Base-by-base conservation (phyloP, 495 filamentous ascomycete genomes). In the Xylaria longipes region DNA sequence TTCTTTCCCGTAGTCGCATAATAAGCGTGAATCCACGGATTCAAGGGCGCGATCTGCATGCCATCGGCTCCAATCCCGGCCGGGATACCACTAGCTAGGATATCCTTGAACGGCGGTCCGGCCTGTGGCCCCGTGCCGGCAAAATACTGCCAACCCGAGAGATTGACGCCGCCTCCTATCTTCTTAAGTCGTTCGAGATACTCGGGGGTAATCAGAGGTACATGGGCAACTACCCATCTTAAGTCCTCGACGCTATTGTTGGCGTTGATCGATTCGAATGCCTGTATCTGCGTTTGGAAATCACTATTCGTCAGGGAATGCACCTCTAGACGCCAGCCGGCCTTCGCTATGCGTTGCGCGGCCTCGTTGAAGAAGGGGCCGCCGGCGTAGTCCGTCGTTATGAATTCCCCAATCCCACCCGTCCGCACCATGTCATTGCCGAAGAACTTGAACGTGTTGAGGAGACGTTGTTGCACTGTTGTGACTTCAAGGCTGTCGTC, bases 1-100 rank as follows among this genome's bases (percentile, higher is more conserved):
- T 79, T 79, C 48, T 65, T 65, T 12, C 77, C 77, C 27, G 77
- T 79, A 5, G 70, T 72, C n/a, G 77, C 77, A 27, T 77, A 79
- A 60, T 79, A 79, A 14, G 69, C 65, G 45, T 79, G 77, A 15
- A 73, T 52, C 75, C 75, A 77, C 20, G 77, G 77, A 35, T 69
- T 77, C 56, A 79, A 31, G 14, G 77, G 75, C 35, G 77, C 77
- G n/a, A 77, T 77, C 27, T 79, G 73, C 54, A 73, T 76, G 4
- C 77, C 77, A n/a, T 79, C 77, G 3, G 61, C 75, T 1, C 77
- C 77, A 12, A 77, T 71, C 1, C 75, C 77, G 20, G 73, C 75
- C 3, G 37, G 73, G 29, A 79, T 77, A 2, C 77, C 77, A 45
- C 74, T 77, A 7, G 73, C 72, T 14, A 77, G 12, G 27, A 79